Percentiles rank a stretch among this genome's conserved stretches.
These are phyloP conservation scores for Beauveria scarabaeidicola DNA, from an alignment of 2,329 filamentous ascomycete genomes.

Conservation along the genomic window DNA sequence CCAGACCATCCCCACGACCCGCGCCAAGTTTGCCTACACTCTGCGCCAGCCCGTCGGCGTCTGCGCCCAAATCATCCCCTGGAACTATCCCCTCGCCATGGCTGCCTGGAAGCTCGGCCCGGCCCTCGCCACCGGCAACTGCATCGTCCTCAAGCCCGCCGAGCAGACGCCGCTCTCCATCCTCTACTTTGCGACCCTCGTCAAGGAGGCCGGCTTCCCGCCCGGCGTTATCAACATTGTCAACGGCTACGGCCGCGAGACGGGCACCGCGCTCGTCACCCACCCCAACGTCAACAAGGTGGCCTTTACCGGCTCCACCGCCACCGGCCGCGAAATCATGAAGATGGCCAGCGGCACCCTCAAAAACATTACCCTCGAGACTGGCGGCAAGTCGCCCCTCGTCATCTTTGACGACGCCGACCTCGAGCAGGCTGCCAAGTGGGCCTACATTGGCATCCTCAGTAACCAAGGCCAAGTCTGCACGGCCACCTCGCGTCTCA, in stretches of 20 bases:
- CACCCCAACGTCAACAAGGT: slow-evolving; percentile 68
- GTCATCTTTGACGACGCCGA: slow-evolving; percentile 59
- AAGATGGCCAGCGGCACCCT: slow-evolving; percentile 59
- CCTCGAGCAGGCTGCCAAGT: slow-evolving; percentile 58
- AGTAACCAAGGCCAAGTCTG: slow-evolving; percentile 58
- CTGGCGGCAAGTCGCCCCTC: slow-evolving; percentile 58
- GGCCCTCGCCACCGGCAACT: slow-evolving; percentile 56
- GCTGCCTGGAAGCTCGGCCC: slow-evolving; percentile 66
- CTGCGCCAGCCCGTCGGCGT: slow-evolving; percentile 70
- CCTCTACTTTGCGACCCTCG: slow-evolving; percentile 55
- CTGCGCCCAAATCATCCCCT: slow-evolving; percentile 64
- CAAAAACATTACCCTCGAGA: slow-evolving; percentile 60
- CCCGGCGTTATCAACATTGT: slow-evolving; percentile 70
- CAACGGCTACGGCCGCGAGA: slow-evolving; percentile 60
- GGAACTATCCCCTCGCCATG: slow-evolving; percentile 55
- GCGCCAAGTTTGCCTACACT: slow-evolving; percentile 65
- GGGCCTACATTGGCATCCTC: slow-evolving; percentile 43
- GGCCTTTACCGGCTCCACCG: slow-evolving; percentile 69
- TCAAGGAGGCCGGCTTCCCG: slow-evolving; percentile 68
- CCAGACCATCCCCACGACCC: slow-evolving; percentile 62
- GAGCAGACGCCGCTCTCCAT: slow-evolving; percentile 61
- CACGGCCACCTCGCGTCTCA: slow-evolving; percentile 54
- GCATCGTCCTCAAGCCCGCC: slow-evolving; percentile 55
- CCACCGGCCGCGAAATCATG: slow-evolving; percentile 67
- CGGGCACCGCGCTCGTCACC: slow-evolving; percentile 58